Base-by-base conservation (phyloP, 345 rosid species). In the Xanthoceras sorbifolium region DNA sequence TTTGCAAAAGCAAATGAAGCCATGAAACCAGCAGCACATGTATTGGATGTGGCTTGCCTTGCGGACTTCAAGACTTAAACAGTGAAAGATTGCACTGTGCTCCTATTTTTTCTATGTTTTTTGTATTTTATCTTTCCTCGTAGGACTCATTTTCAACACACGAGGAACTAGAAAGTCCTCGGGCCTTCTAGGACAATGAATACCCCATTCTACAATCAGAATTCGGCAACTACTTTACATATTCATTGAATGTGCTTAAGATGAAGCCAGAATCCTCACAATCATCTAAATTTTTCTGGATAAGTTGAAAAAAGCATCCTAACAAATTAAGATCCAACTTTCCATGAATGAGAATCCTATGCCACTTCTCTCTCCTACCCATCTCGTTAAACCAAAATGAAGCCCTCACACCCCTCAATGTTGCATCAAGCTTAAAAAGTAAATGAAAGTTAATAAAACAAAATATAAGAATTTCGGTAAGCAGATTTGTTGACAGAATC, bases 391-490 rank as follows among this genome's bases (percentile, higher is more conserved):
- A 50, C 55, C 55, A 17, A 50, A 5, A 50, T 1, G n/a, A 50
- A 46, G n/a, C 55, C 55, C 22, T n/a, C n/a, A 50, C 8, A 50
- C 54, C 54, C n/a, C 54, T 48, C 20, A 48, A 48, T 17, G 6
- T 48, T 6, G 5, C 54, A 17, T 15, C 54, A 17, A 48, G 20
- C 6, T 48, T 15, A 15, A 17, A 17, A 17, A 17, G n/a, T 50
- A 50, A 50, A 50, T 0, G 2, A 50, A 15, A 50, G n/a, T n/a
- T n/a, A n/a, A n/a, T n/a, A 50, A 15, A 50, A 14, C 52, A 14
- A 50, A 50, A 75, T 82, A 80, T 79, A 61, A 82, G 83, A 79
- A 82, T 83, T 72, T 82, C 83, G 55, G 55, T 50, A 82, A 82
- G 85, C 87, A 84, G 83, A 79, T 52, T 32, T 59, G 79, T 75